Evolutionary conservation across 208 protist species (phyloP).

Genomic region (Leishmania arabica): DNA sequence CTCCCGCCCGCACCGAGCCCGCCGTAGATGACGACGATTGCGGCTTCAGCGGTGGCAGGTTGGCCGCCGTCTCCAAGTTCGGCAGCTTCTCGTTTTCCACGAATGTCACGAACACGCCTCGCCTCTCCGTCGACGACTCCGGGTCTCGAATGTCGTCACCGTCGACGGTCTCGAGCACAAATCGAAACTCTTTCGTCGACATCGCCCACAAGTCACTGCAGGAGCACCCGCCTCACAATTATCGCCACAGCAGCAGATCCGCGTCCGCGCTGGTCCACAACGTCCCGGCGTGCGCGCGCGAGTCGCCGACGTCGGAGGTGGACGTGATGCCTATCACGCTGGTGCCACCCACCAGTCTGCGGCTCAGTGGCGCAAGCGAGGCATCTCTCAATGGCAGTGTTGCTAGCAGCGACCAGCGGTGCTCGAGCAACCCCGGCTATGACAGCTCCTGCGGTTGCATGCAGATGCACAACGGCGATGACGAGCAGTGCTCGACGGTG

Average conservation of each 20-base stretch:
- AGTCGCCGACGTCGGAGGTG: conserved; percentile 1
- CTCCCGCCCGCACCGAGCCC: not conserved
- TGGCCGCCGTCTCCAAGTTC: not conserved
- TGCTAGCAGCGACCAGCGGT: not conserved
- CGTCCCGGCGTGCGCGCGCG: not conserved
- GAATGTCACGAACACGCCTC: no score
- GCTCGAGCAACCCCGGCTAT: not conserved
- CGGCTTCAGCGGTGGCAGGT: not conserved
- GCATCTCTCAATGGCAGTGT: not conserved
- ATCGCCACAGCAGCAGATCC: not conserved
- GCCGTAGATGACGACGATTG: not conserved
- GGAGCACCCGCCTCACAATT: not conserved
- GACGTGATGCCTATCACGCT: conserved; percentile 11
- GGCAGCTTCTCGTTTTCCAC: conserved; percentile 1
- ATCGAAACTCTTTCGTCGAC: not conserved
- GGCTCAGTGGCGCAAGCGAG: not conserved
- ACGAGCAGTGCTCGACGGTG: not conserved
- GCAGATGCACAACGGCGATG: not conserved
- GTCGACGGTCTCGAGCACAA: not conserved
- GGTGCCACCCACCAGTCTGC: conserved; percentile 5
- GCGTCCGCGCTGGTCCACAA: not conserved
- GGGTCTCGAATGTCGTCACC: not conserved
- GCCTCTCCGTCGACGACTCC: not conserved
- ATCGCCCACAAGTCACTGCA: not conserved
- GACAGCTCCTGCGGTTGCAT: not conserved